Percentiles rank a stretch among this genome's conserved stretches.
phyloP scores from a whole-genome alignment of 2,329 filamentous ascomycete species.

The Pseudohalonectria lignicola region DNA sequence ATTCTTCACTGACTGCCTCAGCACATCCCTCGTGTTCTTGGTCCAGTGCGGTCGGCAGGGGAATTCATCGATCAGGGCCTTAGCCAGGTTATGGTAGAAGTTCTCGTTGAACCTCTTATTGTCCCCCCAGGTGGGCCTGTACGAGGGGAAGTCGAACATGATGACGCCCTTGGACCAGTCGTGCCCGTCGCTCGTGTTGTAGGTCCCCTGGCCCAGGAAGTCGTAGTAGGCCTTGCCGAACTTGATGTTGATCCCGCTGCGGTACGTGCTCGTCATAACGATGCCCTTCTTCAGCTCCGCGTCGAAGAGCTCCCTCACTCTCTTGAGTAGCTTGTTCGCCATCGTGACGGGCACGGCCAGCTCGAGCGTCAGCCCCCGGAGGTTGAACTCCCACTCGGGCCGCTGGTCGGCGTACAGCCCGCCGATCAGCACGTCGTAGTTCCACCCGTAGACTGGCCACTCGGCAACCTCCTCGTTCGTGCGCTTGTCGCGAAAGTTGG shows the following conservation, averaged over 20 bases:
- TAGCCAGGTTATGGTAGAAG: conserved; percentile 35
- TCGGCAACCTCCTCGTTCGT: conserved; percentile 27
- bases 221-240: conserved; percentile 35
- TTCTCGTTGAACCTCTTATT: conserved; percentile 34
- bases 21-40: conserved; percentile 38
- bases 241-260: conserved; percentile 34
- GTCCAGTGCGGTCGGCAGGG: conserved; percentile 42
- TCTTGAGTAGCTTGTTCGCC: conserved; percentile 36
- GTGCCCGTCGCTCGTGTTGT: conserved; percentile 31
- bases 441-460: conserved; percentile 42
- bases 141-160: conserved; percentile 43
- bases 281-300: conserved; percentile 29
- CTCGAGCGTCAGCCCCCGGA: conserved; percentile 37
- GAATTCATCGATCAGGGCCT: conserved; percentile 35
- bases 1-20: conserved; percentile 31
- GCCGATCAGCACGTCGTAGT: conserved; percentile 42
- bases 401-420: conserved; percentile 35
- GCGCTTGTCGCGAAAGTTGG: conserved; percentile 40
- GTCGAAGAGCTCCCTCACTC: conserved; percentile 36
- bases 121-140: conserved; percentile 31
- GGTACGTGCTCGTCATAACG: conserved; percentile 37
- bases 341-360: conserved; percentile 38
- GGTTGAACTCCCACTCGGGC: conserved; percentile 36
- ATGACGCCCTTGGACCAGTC: conserved; percentile 39
- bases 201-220: conserved; percentile 36